Percentiles rank a stretch among this genome's conserved stretches.
phyloP scores from a whole-genome alignment of 139 green algal species.

The Chlorella sp. region DNA sequence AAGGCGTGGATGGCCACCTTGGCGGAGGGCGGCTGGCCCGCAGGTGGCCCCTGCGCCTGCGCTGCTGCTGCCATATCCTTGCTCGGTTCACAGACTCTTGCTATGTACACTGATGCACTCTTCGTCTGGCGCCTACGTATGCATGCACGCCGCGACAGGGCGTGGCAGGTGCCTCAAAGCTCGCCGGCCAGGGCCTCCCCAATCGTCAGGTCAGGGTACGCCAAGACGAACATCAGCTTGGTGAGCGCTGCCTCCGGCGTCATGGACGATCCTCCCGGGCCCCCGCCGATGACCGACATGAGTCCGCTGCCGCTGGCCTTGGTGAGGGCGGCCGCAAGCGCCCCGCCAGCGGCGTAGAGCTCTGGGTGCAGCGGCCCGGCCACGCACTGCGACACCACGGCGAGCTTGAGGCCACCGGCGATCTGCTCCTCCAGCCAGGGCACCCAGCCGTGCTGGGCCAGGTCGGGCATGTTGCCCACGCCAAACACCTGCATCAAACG shows the following conservation, averaged over 20 bases:
- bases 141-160: neutral
- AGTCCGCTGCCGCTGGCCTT: neutral
- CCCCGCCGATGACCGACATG: conserved; percentile 7
- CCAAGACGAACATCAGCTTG: conserved; percentile 89
- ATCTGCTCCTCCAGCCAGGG: conserved; percentile 74
- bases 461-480: conserved; percentile 86
- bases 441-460: conserved; percentile 58
- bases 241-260: conserved; percentile 74
- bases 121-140: neutral
- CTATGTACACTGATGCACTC: too few species aligned
- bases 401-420: conserved; percentile 50
- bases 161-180: conserved; percentile 19
- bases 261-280: conserved; percentile 44
- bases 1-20: neutral
- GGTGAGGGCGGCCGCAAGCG: neutral
- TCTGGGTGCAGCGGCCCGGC: conserved; percentile 60
- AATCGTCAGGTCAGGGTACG: conserved; percentile 70
- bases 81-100: too few species aligned
- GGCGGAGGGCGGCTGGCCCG: too few species aligned
- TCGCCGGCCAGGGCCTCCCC: conserved; percentile 78
- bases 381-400: conserved; percentile 60
- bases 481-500: conserved; percentile 88
- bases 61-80: too few species aligned
- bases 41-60: too few species aligned
- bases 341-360: conserved; percentile 50